Evolutionary conservation across 2,329 filamentous ascomycete species (phyloP).

Genomic region (Xylaria sp.): DNA sequence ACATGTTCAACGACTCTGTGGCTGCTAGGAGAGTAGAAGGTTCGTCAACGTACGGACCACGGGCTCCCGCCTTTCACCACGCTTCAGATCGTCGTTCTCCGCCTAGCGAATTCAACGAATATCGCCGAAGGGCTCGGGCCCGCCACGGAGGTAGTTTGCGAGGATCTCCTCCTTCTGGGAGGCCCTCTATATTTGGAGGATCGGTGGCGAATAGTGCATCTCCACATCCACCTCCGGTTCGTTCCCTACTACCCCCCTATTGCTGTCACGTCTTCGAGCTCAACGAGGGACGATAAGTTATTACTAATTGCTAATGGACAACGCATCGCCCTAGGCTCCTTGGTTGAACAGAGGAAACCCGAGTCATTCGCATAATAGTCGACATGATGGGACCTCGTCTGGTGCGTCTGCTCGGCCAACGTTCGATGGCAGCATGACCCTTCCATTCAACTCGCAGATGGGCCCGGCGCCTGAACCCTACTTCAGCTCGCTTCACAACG

Average conservation of each 20-base stretch:
- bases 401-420: conserved; percentile 13
- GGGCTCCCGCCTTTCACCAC: conserved; percentile 22
- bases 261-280: conserved; percentile 13
- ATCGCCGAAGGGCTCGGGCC: conserved; percentile 35
- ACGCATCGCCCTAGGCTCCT: conserved; percentile 18
- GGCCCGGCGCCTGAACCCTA: conserved; percentile 20
- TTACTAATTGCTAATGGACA: conserved; percentile 22
- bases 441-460: conserved; percentile 21
- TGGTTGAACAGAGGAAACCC: conserved; percentile 20
- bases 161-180: conserved; percentile 27
- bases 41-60: conserved; percentile 10
- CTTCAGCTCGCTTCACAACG: conserved; percentile 23
- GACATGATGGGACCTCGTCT: conserved; percentile 13
- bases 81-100: conserved; percentile 35
- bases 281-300: conserved; percentile 5
- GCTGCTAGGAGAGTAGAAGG: conserved; percentile 25
- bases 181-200: conserved; percentile 23
- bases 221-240: conserved; percentile 32
- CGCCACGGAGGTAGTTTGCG: conserved; percentile 34
- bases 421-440: conserved; percentile 14
- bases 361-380: conserved; percentile 20
- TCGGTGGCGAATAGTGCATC: conserved; percentile 19
- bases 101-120: conserved; percentile 31
- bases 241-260: conserved; percentile 23
- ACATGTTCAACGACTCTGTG: conserved; percentile 11